These are phyloP conservation scores for Heterobasidion annosum DNA, from an alignment of 1,284 basidiomycete genomes.

Conservation along the genomic window DNA sequence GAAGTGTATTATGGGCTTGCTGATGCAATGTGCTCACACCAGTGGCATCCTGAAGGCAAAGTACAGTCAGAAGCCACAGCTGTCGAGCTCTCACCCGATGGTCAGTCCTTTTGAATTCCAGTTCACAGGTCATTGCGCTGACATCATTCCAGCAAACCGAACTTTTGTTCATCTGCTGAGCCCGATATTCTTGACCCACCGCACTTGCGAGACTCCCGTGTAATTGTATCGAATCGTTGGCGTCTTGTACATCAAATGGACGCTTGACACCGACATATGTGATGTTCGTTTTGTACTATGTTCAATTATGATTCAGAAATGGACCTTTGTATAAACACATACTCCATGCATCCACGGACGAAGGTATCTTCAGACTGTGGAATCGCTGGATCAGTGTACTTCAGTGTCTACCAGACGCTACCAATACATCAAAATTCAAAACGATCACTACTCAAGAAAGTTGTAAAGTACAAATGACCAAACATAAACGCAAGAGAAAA, in stretches of 20 bases:
- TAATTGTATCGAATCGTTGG: background rate
- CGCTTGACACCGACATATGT: too few relatives aligned
- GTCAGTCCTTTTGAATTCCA: slow-evolving; percentile 26
- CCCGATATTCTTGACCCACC: background rate
- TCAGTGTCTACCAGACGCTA: too few relatives aligned
- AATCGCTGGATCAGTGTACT: too few relatives aligned
- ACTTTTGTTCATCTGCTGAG: slow-evolving; percentile 44
- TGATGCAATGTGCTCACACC: background rate
- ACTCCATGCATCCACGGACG: too few relatives aligned
- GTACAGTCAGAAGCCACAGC: slow-evolving; percentile 78
- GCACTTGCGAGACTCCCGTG: background rate
- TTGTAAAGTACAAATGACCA: too few relatives aligned
- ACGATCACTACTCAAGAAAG: too few relatives aligned
- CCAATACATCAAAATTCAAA: too few relatives aligned
- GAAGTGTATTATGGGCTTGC: background rate
- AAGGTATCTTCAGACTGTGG: too few relatives aligned
- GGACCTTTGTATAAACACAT: too few relatives aligned
- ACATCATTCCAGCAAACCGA: slow-evolving; percentile 36
- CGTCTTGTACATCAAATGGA: background rate
- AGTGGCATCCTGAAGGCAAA: slow-evolving; percentile 50
- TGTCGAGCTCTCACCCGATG: slow-evolving; percentile 74
- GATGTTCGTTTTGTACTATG: too few relatives aligned
- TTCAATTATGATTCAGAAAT: too few relatives aligned
- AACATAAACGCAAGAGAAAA: too few relatives aligned
- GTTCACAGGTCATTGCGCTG: background rate